phyloP scores from a whole-genome alignment of 768 basidiomycete species.

The Leccinum broughii region DNA sequence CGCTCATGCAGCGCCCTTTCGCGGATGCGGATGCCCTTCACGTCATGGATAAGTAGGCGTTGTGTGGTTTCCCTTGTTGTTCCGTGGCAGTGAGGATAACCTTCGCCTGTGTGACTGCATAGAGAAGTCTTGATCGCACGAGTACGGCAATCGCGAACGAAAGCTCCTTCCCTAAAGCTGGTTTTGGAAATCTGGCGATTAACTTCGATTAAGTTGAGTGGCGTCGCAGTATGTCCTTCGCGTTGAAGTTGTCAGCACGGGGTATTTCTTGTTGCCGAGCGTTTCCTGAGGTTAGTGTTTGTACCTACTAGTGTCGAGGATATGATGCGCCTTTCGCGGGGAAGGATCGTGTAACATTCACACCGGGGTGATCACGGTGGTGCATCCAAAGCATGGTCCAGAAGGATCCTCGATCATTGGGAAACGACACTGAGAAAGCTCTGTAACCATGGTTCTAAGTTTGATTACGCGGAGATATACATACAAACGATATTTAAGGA shows the following conservation, averaged over 20 bases:
- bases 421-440: neutral
- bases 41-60: conserved; percentile 30
- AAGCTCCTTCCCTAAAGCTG: neutral
- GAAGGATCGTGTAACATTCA: neutral
- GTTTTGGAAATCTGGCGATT: neutral
- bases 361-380: neutral
- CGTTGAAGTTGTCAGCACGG: neutral
- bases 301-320: neutral
- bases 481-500: neutral
- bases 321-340: neutral
- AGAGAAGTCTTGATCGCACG: neutral
- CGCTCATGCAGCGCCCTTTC: neutral
- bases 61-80: conserved; percentile 16
- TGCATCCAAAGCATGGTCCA: neutral
- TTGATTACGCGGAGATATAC: neutral
- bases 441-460: neutral
- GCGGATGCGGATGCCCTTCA: conserved; percentile 9
- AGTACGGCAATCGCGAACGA: neutral
- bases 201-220: conserved; percentile 1
- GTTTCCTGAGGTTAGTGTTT: neutral
- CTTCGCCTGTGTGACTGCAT: conserved; percentile 4
- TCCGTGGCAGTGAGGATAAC: conserved; percentile 13
- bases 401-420: conserved; percentile 1
- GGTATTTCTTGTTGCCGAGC: conserved; percentile 10
- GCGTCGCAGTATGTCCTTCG: neutral